A percentile compares a stretch with the other conserved stretches of the same genome.
Conservation (phyloP, 495 filamentous ascomycete genomes). For the Friedmanniomyces simplex region DNA sequence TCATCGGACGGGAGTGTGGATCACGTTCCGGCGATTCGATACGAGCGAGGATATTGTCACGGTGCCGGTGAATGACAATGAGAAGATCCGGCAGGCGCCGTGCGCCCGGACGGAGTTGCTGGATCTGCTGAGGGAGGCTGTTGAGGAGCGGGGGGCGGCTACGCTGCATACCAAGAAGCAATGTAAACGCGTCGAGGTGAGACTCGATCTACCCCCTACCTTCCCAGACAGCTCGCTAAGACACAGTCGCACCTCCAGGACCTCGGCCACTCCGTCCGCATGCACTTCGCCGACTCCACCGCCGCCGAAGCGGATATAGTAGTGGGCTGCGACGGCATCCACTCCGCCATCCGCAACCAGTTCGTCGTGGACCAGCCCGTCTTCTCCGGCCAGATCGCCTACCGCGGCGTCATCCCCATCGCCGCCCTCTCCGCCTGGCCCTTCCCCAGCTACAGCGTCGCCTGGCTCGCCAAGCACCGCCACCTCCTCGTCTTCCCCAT, state of each 20-base stretch:
- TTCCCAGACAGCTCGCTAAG: not conserved
- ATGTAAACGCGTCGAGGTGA: constrained; percentile 13
- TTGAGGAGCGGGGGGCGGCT: constrained; percentile 14
- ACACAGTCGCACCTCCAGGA: constrained; percentile 11
- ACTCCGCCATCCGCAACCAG: constrained; percentile 16
- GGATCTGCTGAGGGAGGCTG: constrained; percentile 9
- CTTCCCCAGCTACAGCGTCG: constrained; percentile 14
- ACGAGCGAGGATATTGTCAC: constrained; percentile 17
- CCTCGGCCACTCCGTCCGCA: constrained; percentile 17
- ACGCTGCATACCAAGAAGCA: constrained; percentile 18
- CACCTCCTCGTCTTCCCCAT: constrained; percentile 21
- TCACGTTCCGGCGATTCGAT: constrained; percentile 19
- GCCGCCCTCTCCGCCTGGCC: constrained; percentile 10
- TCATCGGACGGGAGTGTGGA: constrained; percentile 11
- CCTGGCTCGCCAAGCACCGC: constrained; percentile 19
- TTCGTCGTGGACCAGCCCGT: constrained; percentile 15
- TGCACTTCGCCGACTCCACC: constrained; percentile 33
- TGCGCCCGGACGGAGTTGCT: constrained; percentile 16
- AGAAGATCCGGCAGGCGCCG: constrained; percentile 13
- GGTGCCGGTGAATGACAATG: constrained; percentile 15
- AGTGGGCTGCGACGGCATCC: constrained; percentile 40
- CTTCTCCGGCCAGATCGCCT: constrained; percentile 13
- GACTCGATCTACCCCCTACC: not conserved
- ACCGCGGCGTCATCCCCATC: constrained; percentile 18
- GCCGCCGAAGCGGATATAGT: constrained; percentile 28